phyloP scores from a whole-genome alignment of 768 basidiomycete genomes.

The Mycena indigotica region DNA sequence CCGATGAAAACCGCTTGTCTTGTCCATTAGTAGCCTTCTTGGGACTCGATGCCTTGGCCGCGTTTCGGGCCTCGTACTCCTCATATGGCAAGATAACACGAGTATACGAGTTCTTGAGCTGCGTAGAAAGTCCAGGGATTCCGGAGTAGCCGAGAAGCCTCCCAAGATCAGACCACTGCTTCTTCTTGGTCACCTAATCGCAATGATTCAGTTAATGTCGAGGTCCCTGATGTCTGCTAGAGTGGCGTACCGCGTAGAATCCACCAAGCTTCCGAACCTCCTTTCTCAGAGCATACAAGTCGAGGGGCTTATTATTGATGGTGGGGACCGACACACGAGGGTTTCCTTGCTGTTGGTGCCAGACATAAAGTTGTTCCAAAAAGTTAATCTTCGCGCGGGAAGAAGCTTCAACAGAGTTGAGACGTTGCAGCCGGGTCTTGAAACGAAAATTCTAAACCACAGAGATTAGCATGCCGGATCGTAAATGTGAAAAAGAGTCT shows the following conservation, averaged over 20 bases:
- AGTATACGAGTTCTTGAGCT: constrained; percentile 87
- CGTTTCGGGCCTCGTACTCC: constrained; percentile 61
- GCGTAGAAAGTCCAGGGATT: constrained; percentile 79
- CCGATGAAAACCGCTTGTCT: constrained; percentile 39
- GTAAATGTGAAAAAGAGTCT: constrained; percentile 34
- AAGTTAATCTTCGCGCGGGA: constrained; percentile 97
- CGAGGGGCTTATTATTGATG: constrained; percentile 89
- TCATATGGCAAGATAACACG: constrained; percentile 97
- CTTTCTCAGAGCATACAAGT: constrained; percentile 91
- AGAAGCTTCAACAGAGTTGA: constrained; percentile 97
- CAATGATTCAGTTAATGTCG: constrained; percentile 14
- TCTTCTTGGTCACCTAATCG: constrained; percentile 73
- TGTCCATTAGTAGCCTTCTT: constrained; percentile 55
- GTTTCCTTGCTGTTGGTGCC: constrained; percentile 94
- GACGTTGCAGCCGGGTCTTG: constrained; percentile 89
- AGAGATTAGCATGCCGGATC: constrained; percentile 41
- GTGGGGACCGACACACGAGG: constrained; percentile 88
- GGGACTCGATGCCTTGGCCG: constrained; percentile 27
- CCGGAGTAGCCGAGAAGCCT: constrained; percentile 81
- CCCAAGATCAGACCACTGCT: constrained; percentile 89
- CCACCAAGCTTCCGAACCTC: constrained; percentile 91
- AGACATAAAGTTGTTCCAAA: constrained; percentile 94
- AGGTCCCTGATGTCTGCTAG: constrained; percentile 6
- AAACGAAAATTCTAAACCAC: constrained; percentile 80
- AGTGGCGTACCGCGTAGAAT: constrained; percentile 69